phyloP scores from a whole-genome alignment of 2,329 filamentous ascomycete species.

The Aspergillus texensis region DNA sequence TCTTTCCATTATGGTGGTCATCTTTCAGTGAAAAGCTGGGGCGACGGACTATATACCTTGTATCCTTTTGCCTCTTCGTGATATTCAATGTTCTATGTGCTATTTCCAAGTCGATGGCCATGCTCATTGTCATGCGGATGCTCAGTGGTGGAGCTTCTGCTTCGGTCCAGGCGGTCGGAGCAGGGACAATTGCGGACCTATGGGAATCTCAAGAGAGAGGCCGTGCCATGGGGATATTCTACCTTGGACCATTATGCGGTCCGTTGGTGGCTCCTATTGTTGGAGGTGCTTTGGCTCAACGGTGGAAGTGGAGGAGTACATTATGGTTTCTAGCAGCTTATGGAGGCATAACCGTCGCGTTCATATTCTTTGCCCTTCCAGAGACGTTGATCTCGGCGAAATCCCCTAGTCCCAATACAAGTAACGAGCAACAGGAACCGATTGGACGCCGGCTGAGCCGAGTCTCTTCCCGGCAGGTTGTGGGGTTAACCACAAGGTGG shows the following conservation, averaged over 20 bases:
- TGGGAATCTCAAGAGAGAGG: constrained; percentile 76
- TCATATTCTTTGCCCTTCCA: constrained; percentile 49
- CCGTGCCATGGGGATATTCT: constrained; percentile 80
- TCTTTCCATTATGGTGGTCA: constrained; percentile 87
- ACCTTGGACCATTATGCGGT: constrained; percentile 74
- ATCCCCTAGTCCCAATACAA: constrained; percentile 32
- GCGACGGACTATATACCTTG: constrained; percentile 75
- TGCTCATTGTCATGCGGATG: constrained; percentile 77
- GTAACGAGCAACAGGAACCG: constrained; percentile 22
- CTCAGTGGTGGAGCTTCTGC: constrained; percentile 75
- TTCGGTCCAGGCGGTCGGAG: constrained; percentile 79
- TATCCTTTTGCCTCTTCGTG: constrained; percentile 72
- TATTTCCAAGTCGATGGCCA: constrained; percentile 68
- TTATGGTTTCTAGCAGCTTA: constrained; percentile 78
- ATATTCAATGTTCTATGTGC: constrained; percentile 72
- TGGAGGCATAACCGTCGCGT: constrained; percentile 52
- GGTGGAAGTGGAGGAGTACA: constrained; percentile 73
- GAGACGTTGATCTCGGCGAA: constrained; percentile 42
- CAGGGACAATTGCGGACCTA: constrained; percentile 79
- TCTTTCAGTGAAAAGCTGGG: constrained; percentile 74
- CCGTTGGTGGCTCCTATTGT: constrained; percentile 76
- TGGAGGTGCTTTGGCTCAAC: constrained; percentile 70
- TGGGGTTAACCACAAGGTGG: constrained; percentile 59
- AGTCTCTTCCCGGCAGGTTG: constrained; percentile 64
- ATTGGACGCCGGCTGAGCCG: constrained; percentile 46